Evolutionary conservation across 495 filamentous ascomycete genomes (phyloP), one percentile per base, ranked within the genome.

Genomic region (Rhizodiscina lignyota): DNA sequence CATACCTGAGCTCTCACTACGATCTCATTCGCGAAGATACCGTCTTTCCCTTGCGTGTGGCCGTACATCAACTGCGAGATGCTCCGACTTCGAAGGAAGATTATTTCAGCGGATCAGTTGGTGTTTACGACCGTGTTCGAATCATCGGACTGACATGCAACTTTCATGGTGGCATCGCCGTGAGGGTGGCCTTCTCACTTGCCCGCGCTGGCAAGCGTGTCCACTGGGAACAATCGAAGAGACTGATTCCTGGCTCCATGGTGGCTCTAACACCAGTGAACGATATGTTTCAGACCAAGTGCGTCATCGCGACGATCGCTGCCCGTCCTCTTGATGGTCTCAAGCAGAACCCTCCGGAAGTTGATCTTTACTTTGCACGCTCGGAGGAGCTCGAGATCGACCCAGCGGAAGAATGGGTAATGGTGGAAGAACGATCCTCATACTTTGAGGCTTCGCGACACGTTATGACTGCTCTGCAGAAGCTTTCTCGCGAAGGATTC

Each of bases 371-470:
- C 47, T 84, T 86, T 52, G 66, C 69, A 2, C 51, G 62, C 4
- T 47, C 67, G 0, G 60, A 70, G 12, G 74, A 84, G 36, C 44
- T 66, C 6, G 58, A 72, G 22, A 61, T 91, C 34, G 82, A 93
- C 49, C 71, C 81, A 1, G 64, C 68, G 19, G 49, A 69, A 27
- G 70, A 82, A 45, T 77, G 77, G 56, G 42, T 86, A 20, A 89
- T 93, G 82, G 62, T 89, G 0, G 81, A 92, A 46, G 62, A 75
- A 3, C 61, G 72, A 4, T 52, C 51, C 4, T 74, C 77, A 2
- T 91, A 80, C 46, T 91, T 68, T 35, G 85, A 94, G 49, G 68
- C 79, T 0, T 58, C 66, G 22, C 67, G 79, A 20, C 74, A 91
- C 53, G 73, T 69, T 0, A 60, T 94, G 57, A 57, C 65, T 19